phyloP scores from a whole-genome alignment of 495 filamentous ascomycete species.

The Aspergillus ellipticus region DNA sequence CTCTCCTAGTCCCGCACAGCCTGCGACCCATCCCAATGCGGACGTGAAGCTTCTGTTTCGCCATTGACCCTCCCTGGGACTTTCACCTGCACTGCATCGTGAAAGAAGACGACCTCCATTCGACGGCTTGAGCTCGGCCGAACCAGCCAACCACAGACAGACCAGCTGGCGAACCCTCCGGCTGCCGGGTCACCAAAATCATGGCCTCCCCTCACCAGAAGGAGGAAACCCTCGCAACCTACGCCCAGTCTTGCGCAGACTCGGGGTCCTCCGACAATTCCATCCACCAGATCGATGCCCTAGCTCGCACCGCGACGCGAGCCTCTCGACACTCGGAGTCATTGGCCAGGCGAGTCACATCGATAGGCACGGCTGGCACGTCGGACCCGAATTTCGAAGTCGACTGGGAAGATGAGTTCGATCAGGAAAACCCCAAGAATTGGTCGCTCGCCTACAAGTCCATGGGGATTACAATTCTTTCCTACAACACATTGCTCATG shows the following conservation, averaged over 20 bases:
- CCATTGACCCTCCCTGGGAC: no score
- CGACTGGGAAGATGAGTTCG: conserved; percentile 59
- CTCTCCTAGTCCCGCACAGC: no score
- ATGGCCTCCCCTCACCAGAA: conserved; percentile 21
- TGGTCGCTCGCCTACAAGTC: conserved; percentile 68
- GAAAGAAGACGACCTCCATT: not conserved
- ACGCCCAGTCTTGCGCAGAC: conserved; percentile 26
- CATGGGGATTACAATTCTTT: conserved; percentile 59
- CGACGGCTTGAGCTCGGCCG: not conserved
- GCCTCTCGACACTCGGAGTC: conserved; percentile 24
- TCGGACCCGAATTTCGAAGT: conserved; percentile 70
- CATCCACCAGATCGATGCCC: conserved; percentile 23
- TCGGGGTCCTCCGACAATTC: conserved; percentile 32
- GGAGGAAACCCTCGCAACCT: conserved; percentile 13
- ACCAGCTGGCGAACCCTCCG: no score
- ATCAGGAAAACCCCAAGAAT: conserved; percentile 69
- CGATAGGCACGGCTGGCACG: conserved; percentile 56
- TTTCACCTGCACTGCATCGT: not conserved
- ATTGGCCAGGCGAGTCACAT: conserved; percentile 41
- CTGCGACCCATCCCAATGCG: no score
- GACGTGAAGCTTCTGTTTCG: no score
- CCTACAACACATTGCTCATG: conserved; percentile 69
- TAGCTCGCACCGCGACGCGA: conserved; percentile 27
- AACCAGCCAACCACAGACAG: not conserved
- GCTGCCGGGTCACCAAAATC: not conserved